Evolutionary conservation across 1,139 yeast genomes (phyloP), one percentile per base, ranked within the genome.

Genomic region (Kodamaea derodonti): DNA sequence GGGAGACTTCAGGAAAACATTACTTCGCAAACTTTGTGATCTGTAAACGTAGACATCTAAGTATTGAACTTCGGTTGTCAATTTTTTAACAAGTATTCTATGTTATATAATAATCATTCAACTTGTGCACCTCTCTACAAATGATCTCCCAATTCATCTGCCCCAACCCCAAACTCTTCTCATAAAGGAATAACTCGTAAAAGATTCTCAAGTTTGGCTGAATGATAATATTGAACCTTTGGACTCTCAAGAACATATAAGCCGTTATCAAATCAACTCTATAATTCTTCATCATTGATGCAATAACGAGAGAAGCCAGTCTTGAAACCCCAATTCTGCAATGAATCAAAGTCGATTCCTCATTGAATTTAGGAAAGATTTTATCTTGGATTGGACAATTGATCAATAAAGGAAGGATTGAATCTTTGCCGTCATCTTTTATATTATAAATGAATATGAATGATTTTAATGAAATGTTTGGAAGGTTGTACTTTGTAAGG

Each of bases 311-410:
- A 0, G 95, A 80, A 0, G 96, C 97, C 15, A 94, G 83, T 37
- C 97, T 66, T 0, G 95, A 85, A 4, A 88, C 97, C 1, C 97
- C 97, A 37, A 85, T 95, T 51, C 87, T 80, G 54, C 97, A 88
- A 54, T 88, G 96, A 13, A 86, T 87, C 36, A 88, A 62, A 0
- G 86, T 80, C 10, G 17, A 22, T 26, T 70, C 77, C 29, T 69
- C 75, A 20, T 48, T 54, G 2, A 37, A 33, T 8, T 32, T 32
- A 3, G 42, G 49, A 23, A 66, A 46, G 23, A 65, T 39, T 32
- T 59, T 60, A 11, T 52, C 47, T 37, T 62, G 69, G 17, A 67
- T 49, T 0, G 72, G 72, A 30, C 65, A 51, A 16, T 52, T 54
- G 11, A 52, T 44, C 29, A 67, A 49, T 29, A 66, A 45, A n/a